These are phyloP conservation scores for Termitomyces sp. DNA, from an alignment of 768 basidiomycete genomes.

Conservation along the genomic window DNA sequence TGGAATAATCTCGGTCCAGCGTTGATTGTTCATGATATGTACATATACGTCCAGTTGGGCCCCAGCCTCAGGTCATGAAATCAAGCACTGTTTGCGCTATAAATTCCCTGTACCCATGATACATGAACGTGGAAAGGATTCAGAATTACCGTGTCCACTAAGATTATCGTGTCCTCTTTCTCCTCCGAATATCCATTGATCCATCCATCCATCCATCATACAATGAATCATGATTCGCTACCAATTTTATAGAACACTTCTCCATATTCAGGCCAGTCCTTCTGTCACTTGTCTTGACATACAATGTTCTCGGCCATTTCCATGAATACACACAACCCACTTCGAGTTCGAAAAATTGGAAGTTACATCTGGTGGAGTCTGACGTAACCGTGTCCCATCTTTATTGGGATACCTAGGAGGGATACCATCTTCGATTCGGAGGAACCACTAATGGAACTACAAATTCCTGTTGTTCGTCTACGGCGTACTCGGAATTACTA, in stretches of 20 bases:
- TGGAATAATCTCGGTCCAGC: background rate
- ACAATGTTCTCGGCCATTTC: background rate
- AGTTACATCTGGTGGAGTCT: background rate
- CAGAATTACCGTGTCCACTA: background rate
- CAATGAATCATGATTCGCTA: background rate
- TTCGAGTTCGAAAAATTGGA: background rate
- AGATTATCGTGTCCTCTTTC: background rate
- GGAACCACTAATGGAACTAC: background rate
- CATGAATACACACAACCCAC: background rate
- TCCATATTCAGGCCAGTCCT: background rate
- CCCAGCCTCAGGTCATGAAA: background rate
- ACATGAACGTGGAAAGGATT: background rate
- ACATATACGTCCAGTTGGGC: background rate
- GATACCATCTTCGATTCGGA: background rate
- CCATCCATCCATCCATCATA: background rate
- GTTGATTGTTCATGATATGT: background rate
- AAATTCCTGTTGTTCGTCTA: background rate
- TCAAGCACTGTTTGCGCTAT: background rate
- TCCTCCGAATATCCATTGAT: background rate
- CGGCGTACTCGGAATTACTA: background rate
- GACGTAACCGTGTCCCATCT: background rate
- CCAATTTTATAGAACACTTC: background rate
- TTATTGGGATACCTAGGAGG: background rate
- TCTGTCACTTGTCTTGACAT: background rate
- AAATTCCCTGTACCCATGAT: background rate